Evolutionary conservation across 2,329 filamentous ascomycete species (phyloP).

Genomic region (Penicillium sp.): DNA sequence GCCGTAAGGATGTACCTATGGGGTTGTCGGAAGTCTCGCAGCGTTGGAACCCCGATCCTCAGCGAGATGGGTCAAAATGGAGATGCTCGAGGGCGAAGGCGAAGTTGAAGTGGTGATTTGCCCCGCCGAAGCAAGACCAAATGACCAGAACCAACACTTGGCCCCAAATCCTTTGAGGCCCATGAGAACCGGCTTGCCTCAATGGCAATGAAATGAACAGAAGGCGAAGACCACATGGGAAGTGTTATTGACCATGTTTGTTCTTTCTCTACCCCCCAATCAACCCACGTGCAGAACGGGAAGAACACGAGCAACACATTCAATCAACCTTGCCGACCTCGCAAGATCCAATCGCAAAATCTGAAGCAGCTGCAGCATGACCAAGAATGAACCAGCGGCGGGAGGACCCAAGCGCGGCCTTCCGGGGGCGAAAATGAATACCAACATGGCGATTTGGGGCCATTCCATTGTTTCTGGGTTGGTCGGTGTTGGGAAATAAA

Average conservation of each 20-base stretch:
- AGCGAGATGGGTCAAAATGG: background rate
- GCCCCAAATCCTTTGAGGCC: constrained; percentile 13
- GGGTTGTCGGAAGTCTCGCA: background rate
- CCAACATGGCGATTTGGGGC: background rate
- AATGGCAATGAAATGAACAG: background rate
- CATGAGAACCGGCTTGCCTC: background rate
- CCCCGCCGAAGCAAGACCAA: constrained; percentile 3
- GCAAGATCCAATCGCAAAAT: background rate
- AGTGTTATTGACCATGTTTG: background rate
- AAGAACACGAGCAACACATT: background rate
- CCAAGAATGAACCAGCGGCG: background rate
- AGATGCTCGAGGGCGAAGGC: background rate
- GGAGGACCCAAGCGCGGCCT: background rate
- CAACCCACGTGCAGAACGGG: background rate
- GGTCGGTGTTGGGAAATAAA: constrained; percentile 3
- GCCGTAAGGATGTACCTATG: background rate
- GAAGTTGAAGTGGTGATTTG: constrained; percentile 12
- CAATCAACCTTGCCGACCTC: background rate
- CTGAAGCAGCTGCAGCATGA: background rate
- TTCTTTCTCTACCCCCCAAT: background rate
- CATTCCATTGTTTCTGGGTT: background rate
- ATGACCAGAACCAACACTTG: constrained; percentile 1
- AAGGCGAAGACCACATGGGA: background rate
- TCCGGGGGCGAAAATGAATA: background rate
- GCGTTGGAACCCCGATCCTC: background rate